Base-by-base conservation (phyloP, 2,329 filamentous ascomycete species). In the Diplodia sapinea region DNA sequence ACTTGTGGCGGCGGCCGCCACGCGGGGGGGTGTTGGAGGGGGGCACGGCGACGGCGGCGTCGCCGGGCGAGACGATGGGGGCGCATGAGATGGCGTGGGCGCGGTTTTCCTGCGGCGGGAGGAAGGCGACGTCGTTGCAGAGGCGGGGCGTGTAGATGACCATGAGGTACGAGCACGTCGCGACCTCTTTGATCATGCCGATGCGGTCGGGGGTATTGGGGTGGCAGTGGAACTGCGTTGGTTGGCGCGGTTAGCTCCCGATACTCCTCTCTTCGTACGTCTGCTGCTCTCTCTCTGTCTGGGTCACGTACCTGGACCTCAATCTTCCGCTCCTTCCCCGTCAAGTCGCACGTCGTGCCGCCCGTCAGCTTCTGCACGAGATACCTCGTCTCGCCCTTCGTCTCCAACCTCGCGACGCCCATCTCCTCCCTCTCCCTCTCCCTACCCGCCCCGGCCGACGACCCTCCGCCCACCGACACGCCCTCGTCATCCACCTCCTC, bases 141-240 rank as follows among this genome's bases (percentile, higher is more conserved):
- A 97, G 87, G 0, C 93, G 89, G 0, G 93, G 92, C 0, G 94
- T 97, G 76, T 96, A 91, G 70, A 97, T 87, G 38, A 96, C 88
- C 93, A 97, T 97, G 65, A 97, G 84, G 76, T 97, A 97, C 13
- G 92, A 88, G 80, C 94, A 97, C 12, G 93, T 97, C 2, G 90
- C 91, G 1, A 94, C 88, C 77, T 97, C 94, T 78, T 97, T 97
- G 79, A 97, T 96, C 88, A 92, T 93, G 52, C 90, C 90, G 73
- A 97, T 97, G 57, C 90, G 88, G 76, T 96, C 90, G 56, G 82
- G 84, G 2, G 87, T 87, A 59, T 91, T 89, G 0, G 92, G 92
- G 73, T 92, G 90, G 81, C 93, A 97, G 74, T 90, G 88, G 71
- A 89, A 90, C 79, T 90, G 38, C 5, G 3, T 8, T 17, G 15